Evolutionary conservation across 116 monocot genomes (phyloP), one percentile per base, ranked within the genome.

Genomic region (Zostera marina): DNA sequence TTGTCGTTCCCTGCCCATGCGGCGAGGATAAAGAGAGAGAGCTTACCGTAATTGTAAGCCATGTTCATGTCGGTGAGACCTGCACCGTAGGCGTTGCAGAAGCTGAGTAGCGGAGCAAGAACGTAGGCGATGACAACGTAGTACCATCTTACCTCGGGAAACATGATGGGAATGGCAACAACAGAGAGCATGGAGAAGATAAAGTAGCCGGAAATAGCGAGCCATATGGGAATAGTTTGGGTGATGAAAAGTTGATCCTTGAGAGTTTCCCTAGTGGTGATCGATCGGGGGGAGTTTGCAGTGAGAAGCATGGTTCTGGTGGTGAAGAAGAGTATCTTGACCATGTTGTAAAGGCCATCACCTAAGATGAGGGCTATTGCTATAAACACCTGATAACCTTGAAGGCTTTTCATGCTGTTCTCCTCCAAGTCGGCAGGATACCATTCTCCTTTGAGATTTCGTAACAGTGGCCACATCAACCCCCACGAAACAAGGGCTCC

Each of bases 11-110:
- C 77, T 3, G 77, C 71, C 59, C 53, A 63, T 38, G 78, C 74
- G 13, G 82, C 77, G 4, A 82, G 71, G 11, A 82, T 63, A 55
- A 82, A 82, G 56, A 82, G 78, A 11, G 82, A 45, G 1, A 69
- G 72, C 56, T 82, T 82, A 13, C 82, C 82, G 14, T 82, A 77
- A 72, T 78, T 82, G 66, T 77, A 82, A 17, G 82, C 77, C 77
- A 82, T 78, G 78, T 75, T 82, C 82, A 77, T 82, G 74, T 82
- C 82, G 0, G 78, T 82, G 21, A 77, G 75, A 19, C 82, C 78
- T 11, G 82, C 69, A 12, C 82, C 78, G 44, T 78, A 82, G 20
- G 82, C 82, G 53, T 82, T 82, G 82, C 82, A 82, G 69, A 78
- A 82, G 60, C 74, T 77, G 5, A 82, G 72, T 7, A 52, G 63